Base-by-base conservation (phyloP, 306 rosid species). In the Oxytropis ochrocephala region DNA sequence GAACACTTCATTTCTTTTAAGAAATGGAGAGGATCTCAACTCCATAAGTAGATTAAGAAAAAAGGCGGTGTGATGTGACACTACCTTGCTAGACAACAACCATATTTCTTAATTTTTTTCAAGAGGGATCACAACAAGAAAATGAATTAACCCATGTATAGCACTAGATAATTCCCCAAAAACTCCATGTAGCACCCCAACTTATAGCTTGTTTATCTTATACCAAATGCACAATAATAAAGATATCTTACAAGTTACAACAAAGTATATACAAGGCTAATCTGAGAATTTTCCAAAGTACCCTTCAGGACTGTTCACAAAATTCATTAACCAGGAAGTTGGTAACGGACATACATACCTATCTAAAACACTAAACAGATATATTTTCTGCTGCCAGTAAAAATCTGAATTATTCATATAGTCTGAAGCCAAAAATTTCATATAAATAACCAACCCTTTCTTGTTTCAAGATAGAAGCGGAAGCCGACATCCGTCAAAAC, bases 391-490 rank as follows among this genome's bases (percentile, higher is more conserved):
- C 9, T 8, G 17, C 48, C 44, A 53, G 65, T 53, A 65, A 47
- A 67, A 79, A 79, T 72, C 32, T 63, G 75, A 9, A 38, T 66
- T 49, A 55, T 63, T 39, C n/a, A 24, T 14, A 61, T 42, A 55
- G 48, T 69, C 75, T 54, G 84, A 76, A 68, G 69, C 75, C 73
- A 69, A 70, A 67, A 38, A 33, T 78, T 67, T 76, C 66, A 36
- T 49, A 24, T 24, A 24, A 24, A 24, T 7, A 57, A 29, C 50
- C 14, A 46, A 44, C 27, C 58, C 21, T 11, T 49, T 51, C 18
- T 51, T 36, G 2, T 32, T 33, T 10, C 2, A 3, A 50, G 19
- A 4, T 19, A 44, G 16, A 57, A 60, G 19, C 36, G 16, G 49
- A 21, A 59, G 5, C 35, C 17, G 12, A 18, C 41, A 49, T 19